Conservation (phyloP, 2,329 filamentous ascomycete genomes). For the Aspergillus sp. region DNA sequence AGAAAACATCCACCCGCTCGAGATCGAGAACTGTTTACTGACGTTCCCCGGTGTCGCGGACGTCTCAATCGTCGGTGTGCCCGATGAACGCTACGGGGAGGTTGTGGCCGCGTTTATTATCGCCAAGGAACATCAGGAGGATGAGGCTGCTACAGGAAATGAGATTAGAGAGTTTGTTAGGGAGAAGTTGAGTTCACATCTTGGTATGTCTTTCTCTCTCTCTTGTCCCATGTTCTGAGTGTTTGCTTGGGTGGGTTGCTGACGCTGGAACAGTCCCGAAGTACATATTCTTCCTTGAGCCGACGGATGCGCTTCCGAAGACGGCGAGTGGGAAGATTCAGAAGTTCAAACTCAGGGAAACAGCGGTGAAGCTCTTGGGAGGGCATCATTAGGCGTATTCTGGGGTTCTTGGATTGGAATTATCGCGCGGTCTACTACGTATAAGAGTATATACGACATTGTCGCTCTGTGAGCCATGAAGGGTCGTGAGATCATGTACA, state of each 20-base stretch:
- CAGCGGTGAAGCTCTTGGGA: constrained; percentile 54
- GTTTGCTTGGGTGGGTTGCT: not conserved
- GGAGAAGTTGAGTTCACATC: constrained; percentile 68
- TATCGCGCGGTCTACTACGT: not conserved
- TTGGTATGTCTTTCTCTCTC: constrained; percentile 48
- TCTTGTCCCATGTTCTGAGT: not conserved
- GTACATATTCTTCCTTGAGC: constrained; percentile 75
- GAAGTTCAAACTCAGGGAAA: constrained; percentile 80
- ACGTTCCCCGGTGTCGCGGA: constrained; percentile 70
- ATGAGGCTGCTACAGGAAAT: constrained; percentile 51
- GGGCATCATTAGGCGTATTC: constrained; percentile 19
- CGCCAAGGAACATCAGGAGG: constrained; percentile 32
- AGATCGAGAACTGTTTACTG: constrained; percentile 86
- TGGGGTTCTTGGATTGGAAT: not conserved
- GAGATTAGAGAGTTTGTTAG: constrained; percentile 72
- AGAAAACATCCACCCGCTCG: constrained; percentile 93
- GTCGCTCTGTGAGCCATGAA: not conserved
- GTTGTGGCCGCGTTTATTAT: constrained; percentile 82
- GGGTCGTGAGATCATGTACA: not conserved
- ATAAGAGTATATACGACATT: not conserved
- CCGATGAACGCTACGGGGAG: constrained; percentile 82
- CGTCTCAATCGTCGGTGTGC: constrained; percentile 78
- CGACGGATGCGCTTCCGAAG: constrained; percentile 73
- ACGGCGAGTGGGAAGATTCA: constrained; percentile 96
- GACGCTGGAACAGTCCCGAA: constrained; percentile 62